Base-by-base conservation (phyloP, 2,329 filamentous ascomycete genomes). In the Orbilia javanica region DNA sequence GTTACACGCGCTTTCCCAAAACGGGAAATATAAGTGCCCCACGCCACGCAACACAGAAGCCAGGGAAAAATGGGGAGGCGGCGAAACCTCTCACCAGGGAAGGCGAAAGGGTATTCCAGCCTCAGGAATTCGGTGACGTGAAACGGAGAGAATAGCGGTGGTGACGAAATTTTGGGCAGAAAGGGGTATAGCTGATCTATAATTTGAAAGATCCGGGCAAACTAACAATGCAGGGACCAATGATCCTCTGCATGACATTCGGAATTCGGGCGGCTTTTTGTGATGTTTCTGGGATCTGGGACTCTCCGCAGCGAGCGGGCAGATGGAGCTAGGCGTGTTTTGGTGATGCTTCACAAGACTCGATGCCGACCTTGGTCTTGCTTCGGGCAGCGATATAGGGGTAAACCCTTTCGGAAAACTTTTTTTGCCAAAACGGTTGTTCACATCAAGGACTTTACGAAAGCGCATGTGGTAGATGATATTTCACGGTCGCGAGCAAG, bases 221-320 rank as follows among this genome's bases (percentile, higher is more conserved):
- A 18, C 57, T 48, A 65, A 42, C 44, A 11, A 72, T 57, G 68
- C 68, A 72, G 67, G 66, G 66, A 70, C 53, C 18, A 48, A 64
- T 63, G 52, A 39, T 57, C 22, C 44, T 70, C 13, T 50, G 66
- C 52, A 60, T 60, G 52, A 20, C 44, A 31, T 48, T 53, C 52
- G 52, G 29, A 36, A 64, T 57, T 42, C 50, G 50, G 55, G 55
- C 55, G 34, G 55, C 55, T 25, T 42, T 60, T 60, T 42, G 22
- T 42, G 55, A 60, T 42, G 55, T 60, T 42, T 60, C 55, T 60
- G 55, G 34, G 55, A 60, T n/a, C 27, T 18, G 8, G 53, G 55
- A 42, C 31, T 34, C n/a, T 7, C 42, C 42, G 55, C 34, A 60
- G 34, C 50, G 34, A 34, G 20, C 6, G 53, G 2, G n/a, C 55